Evolutionary conservation across 352 stramenopile species (phyloP).

Genomic region (Phytophthora cajani): DNA sequence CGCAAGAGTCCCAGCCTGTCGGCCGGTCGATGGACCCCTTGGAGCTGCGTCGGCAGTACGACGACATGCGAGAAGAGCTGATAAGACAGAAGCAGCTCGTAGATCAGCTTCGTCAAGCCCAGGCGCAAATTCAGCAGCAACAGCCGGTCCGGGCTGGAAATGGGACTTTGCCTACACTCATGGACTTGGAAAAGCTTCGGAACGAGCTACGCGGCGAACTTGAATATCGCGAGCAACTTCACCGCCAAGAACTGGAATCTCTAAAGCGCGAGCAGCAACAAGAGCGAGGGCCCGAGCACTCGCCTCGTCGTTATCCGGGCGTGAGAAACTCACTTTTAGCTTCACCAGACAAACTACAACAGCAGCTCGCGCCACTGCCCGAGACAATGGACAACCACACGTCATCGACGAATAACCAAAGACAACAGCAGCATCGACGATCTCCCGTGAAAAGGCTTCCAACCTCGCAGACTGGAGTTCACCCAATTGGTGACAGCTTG

Average conservation of each 20-base stretch:
- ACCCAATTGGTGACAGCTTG: slow-evolving; percentile 13
- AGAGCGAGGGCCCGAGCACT: slow-evolving; percentile 4
- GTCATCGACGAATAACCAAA: not conserved
- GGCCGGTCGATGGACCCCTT: slow-evolving; percentile 3
- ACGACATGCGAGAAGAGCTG: slow-evolving; percentile 63
- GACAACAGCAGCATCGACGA: not conserved
- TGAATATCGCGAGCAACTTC: slow-evolving; percentile 51
- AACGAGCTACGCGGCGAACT: slow-evolving; percentile 61
- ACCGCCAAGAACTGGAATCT: slow-evolving; percentile 54
- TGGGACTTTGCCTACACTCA: slow-evolving; percentile 38
- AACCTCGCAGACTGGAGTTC: not conserved
- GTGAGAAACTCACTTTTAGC: slow-evolving; percentile 18
- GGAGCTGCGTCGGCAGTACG: slow-evolving; percentile 56
- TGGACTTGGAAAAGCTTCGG: slow-evolving; percentile 66
- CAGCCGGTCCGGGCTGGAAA: slow-evolving; percentile 22
- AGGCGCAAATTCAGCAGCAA: slow-evolving; percentile 55
- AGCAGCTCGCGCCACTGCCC: not conserved
- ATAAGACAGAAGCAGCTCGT: slow-evolving; percentile 57
- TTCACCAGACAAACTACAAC: not conserved
- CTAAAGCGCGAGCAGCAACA: slow-evolving; percentile 39
- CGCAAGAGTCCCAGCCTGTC: slow-evolving; percentile 13
- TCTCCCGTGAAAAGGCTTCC: not conserved
- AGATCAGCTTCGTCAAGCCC: slow-evolving; percentile 53
- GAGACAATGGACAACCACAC: not conserved
- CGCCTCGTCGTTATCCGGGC: slow-evolving; percentile 3